phyloP scores from a whole-genome alignment of 164 flowering plant genomes.

The Sedum album region DNA sequence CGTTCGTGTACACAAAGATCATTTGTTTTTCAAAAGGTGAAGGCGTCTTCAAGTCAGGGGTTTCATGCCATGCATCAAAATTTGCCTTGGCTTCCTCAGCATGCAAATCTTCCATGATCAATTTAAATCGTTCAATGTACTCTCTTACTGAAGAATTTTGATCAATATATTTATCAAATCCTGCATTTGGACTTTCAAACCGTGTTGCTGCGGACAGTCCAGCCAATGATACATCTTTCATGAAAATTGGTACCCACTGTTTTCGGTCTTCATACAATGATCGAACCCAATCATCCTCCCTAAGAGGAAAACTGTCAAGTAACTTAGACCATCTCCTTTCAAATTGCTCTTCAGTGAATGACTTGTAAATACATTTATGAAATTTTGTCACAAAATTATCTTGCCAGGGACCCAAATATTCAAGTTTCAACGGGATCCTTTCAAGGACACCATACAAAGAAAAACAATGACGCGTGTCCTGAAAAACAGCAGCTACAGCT shows the following conservation, averaged over 20 bases:
- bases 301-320: constrained; percentile 30
- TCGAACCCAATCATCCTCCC: constrained; percentile 35
- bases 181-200: no score
- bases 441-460: constrained; percentile 37
- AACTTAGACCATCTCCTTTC: constrained; percentile 41
- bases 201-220: constrained; percentile 30
- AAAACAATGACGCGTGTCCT: constrained; percentile 32
- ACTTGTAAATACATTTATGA: constrained; percentile 34
- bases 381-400: constrained; percentile 31
- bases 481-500: constrained; percentile 33
- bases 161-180: no score
- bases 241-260: constrained; percentile 35
- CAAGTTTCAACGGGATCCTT: constrained; percentile 32
- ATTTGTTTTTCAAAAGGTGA: constrained; percentile 50
- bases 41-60: constrained; percentile 46
- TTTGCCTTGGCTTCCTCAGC: constrained; percentile 44
- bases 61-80: constrained; percentile 37
- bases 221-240: constrained; percentile 31
- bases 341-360: constrained; percentile 39
- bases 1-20: constrained; percentile 31
- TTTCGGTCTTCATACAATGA: constrained; percentile 34
- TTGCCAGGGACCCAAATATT: constrained; percentile 20
- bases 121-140: constrained; percentile 25
- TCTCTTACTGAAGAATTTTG: constrained; percentile 27
- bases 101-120: constrained; percentile 25